Percentiles rank a stretch among this genome's conserved stretches.
Evolutionary conservation across 176 grass and related monocot species (phyloP).

Genomic region (Oryza australiensis): DNA sequence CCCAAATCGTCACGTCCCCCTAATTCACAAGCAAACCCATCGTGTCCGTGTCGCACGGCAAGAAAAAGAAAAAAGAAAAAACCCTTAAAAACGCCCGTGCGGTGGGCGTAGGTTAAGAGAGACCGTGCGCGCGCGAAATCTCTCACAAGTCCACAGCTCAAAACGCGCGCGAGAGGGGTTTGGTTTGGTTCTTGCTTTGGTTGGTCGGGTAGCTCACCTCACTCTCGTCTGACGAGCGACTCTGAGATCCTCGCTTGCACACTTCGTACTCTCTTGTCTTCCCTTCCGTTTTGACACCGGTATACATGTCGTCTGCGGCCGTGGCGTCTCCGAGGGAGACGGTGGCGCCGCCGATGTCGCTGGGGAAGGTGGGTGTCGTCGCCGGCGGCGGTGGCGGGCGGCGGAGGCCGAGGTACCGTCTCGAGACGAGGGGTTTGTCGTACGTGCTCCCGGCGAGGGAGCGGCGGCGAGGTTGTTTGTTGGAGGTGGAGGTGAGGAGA

Average conservation of each 20-base stretch:
- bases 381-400: neutral
- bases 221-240: neutral
- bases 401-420: slow-evolving; percentile 50
- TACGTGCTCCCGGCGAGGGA: slow-evolving; percentile 47
- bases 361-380: neutral
- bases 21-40: too few relatives aligned
- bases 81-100: neutral
- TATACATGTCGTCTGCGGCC: neutral
- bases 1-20: neutral
- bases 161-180: neutral
- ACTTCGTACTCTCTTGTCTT: neutral
- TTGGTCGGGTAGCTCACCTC: neutral
- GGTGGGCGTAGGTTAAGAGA: neutral
- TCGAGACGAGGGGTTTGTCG: slow-evolving; percentile 69
- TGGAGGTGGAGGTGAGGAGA: neutral
- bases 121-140: neutral
- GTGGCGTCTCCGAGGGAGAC: slow-evolving; percentile 48
- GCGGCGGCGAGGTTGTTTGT: neutral
- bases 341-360: slow-evolving; percentile 32
- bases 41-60: neutral
- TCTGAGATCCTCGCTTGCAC: neutral
- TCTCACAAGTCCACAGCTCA: neutral
- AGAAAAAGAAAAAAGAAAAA: neutral
- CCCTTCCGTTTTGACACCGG: neutral
- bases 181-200: neutral